These are phyloP conservation scores for Hanseniaspora clermontiae DNA, from an alignment of 805 yeast species.

Conservation along the genomic window DNA sequence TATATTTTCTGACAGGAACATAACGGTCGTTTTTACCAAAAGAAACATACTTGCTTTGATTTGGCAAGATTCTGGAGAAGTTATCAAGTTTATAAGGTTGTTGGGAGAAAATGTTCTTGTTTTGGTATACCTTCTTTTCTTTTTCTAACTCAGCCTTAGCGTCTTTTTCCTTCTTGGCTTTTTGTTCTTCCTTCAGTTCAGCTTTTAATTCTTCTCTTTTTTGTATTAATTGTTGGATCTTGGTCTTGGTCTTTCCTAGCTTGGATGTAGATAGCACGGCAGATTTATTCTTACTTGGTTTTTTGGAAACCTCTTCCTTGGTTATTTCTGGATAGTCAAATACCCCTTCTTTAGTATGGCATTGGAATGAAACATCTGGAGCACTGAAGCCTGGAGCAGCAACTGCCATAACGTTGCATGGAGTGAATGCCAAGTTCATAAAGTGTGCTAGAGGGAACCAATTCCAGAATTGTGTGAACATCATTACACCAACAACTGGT, in stretches of 20 bases:
- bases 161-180: conserved; percentile 41
- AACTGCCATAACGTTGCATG: conserved; percentile 82
- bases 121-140: conserved; percentile 24
- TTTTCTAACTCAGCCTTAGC: conserved; percentile 31
- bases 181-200: conserved; percentile 59
- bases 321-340: conserved; percentile 84
- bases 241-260: conserved; percentile 32
- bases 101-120: conserved; percentile 42
- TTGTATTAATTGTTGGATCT: conserved; percentile 10
- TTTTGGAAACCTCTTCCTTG: conserved; percentile 66
- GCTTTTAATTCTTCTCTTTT: conserved; percentile 37
- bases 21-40: conserved; percentile 62
- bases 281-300: conserved; percentile 77
- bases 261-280: conserved; percentile 87
- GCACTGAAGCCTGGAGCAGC: conserved; percentile 64
- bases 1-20: conserved; percentile 68
- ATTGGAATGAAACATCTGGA: conserved; percentile 69
- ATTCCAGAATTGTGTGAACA: conserved; percentile 91
- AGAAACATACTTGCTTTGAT: conserved; percentile 71
- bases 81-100: conserved; percentile 62
- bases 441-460: conserved; percentile 98
- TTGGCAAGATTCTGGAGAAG: conserved; percentile 78
- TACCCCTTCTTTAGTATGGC: conserved; percentile 65
- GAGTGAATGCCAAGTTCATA: conserved; percentile 78
- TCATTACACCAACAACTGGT: conserved; percentile 81